These are phyloP conservation scores for Ceratobasidium sp. DNA, from an alignment of 1,284 basidiomycete species.

Conservation along the genomic window DNA sequence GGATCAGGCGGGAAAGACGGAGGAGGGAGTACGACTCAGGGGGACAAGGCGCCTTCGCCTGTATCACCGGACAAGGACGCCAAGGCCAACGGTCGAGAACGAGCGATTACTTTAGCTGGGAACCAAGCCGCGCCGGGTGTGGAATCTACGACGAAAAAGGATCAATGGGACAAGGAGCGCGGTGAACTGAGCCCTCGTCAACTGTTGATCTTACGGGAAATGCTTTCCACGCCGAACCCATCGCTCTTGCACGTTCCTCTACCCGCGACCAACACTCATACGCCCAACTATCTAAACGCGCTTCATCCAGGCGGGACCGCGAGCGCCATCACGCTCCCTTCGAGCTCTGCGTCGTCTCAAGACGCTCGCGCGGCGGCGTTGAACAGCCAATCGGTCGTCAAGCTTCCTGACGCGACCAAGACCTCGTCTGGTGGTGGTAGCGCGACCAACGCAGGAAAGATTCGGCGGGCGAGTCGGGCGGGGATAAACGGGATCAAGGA, in stretches of 20 bases:
- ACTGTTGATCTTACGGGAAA: constrained; percentile 65
- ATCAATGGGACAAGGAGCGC: constrained; percentile 61
- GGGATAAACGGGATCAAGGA: constrained; percentile 79
- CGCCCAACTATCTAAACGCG: constrained; percentile 21
- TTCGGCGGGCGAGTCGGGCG: constrained; percentile 66
- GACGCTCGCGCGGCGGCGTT: constrained; percentile 13
- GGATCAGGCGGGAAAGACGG: constrained; percentile 39
- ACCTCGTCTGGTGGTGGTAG: not conserved
- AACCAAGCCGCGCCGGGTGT: constrained; percentile 51
- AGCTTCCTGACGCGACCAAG: constrained; percentile 13
- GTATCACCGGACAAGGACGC: not conserved
- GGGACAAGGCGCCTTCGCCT: constrained; percentile 8
- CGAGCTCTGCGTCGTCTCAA: constrained; percentile 52
- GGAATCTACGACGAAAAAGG: constrained; percentile 36
- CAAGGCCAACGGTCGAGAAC: constrained; percentile 57
- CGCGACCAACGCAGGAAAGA: constrained; percentile 59
- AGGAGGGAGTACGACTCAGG: not conserved
- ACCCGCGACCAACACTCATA: not conserved
- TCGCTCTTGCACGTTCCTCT: constrained; percentile 43
- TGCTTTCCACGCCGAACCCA: constrained; percentile 64
- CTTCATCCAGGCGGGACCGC: constrained; percentile 62
- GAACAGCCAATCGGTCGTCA: constrained; percentile 11
- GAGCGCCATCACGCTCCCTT: constrained; percentile 78
- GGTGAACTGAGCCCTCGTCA: constrained; percentile 74
- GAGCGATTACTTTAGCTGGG: constrained; percentile 77